Conservation (phyloP, 345 rosid species). For the Populus davidiana region DNA sequence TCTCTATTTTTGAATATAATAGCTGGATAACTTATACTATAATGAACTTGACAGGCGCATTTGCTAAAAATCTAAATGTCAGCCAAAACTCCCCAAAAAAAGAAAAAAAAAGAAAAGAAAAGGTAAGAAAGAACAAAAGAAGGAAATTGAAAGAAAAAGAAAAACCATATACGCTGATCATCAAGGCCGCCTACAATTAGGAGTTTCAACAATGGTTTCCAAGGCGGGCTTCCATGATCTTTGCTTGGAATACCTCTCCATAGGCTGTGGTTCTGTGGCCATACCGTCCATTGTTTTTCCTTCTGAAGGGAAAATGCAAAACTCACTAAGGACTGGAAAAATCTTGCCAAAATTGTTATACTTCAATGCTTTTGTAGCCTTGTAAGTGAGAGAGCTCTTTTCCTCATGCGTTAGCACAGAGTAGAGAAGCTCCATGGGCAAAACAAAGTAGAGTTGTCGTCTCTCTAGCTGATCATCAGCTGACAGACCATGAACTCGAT, state of each 20-base stretch:
- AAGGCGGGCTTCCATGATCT: slow-evolving; percentile 63
- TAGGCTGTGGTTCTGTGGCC: not conserved
- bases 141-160: not conserved
- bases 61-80: not conserved
- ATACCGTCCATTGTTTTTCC: not conserved
- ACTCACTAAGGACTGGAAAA: slow-evolving; percentile 37
- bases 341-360: slow-evolving; percentile 34
- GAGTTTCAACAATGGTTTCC: slow-evolving; percentile 51
- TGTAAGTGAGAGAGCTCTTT: slow-evolving; percentile 31
- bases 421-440: slow-evolving; percentile 59
- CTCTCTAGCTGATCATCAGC: slow-evolving; percentile 46
- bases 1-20: not conserved
- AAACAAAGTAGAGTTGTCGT: slow-evolving; percentile 46
- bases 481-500: slow-evolving; percentile 36
- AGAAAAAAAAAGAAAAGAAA: not conserved
- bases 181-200: slow-evolving; percentile 7
- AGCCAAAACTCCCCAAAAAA: not conserved
- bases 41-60: not conserved
- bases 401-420: slow-evolving; percentile 53
- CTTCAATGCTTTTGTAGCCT: slow-evolving; percentile 40
- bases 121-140: not conserved
- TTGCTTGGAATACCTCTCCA: slow-evolving; percentile 36
- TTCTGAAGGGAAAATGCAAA: slow-evolving; percentile 36
- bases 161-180: not conserved
- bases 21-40: not conserved